Evolutionary conservation across 306 rosid genomes (phyloP).

Genomic region (Pachyrhizus erosus): DNA sequence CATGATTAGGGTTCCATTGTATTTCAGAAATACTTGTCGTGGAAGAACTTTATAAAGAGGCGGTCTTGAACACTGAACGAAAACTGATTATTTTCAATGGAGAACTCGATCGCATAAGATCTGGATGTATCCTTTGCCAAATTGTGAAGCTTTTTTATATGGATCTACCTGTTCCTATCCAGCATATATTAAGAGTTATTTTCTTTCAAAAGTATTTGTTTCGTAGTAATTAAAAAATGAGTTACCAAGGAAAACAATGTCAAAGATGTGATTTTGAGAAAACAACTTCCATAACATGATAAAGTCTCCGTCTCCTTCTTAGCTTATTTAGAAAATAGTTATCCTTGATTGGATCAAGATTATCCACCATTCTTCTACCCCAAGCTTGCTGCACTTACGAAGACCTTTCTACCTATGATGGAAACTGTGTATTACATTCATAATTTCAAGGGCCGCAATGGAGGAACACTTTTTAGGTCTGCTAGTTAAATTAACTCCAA

Average conservation of each 20-base stretch:
- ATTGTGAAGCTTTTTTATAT: slow-evolving; percentile 12
- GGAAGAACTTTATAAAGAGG: slow-evolving; percentile 93
- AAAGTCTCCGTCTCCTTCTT: slow-evolving; percentile 22
- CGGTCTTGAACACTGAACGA: slow-evolving; percentile 77
- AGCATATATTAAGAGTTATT: neutral
- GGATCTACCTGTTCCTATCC: neutral
- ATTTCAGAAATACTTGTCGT: slow-evolving; percentile 94
- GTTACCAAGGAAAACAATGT: neutral
- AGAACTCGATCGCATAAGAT: slow-evolving; percentile 94
- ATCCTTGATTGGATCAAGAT: slow-evolving; percentile 70
- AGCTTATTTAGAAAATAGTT: slow-evolving; percentile 4
- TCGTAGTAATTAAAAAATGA: slow-evolving; percentile 27
- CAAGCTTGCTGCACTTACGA: slow-evolving; percentile 77
- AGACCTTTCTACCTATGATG: slow-evolving; percentile 80
- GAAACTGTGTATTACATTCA: slow-evolving; percentile 92
- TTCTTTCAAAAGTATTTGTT: neutral
- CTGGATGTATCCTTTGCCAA: slow-evolving; percentile 93
- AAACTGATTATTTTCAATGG: slow-evolving; percentile 90
- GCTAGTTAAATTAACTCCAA: slow-evolving; percentile 23
- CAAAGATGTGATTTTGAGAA: slow-evolving; percentile 17
- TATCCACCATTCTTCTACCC: slow-evolving; percentile 94
- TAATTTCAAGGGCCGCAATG: slow-evolving; percentile 84
- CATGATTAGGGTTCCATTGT: slow-evolving; percentile 39
- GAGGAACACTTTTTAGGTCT: slow-evolving; percentile 93
- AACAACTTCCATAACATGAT: slow-evolving; percentile 14